Evolutionary conservation across 23 red algal species (phyloP), one percentile per base, ranked within the genome.

Genomic region (Gracilaria caudata): DNA sequence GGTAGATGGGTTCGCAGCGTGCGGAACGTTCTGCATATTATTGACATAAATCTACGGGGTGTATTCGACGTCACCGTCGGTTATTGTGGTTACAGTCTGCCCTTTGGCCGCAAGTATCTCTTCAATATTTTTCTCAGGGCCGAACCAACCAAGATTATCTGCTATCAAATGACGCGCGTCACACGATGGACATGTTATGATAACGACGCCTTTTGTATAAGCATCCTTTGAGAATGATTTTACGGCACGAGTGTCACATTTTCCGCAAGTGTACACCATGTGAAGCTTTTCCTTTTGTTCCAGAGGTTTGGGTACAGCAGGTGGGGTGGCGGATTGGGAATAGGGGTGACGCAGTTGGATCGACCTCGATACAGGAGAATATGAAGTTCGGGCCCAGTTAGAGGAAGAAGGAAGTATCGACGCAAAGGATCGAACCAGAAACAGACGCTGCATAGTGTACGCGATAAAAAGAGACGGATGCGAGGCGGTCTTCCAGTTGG

Each of bases 111-210:
- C 58, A 21, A 79, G 40, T 28, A 84, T 78, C 19, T 65, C 86
- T 29, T 88, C 75, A 35, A 90, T 78, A 19, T 90, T 83, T 30
- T 56, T 81, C 54, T 90, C 77, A 19, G 61, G 74, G 0, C 79
- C 86, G 58, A 89, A 95, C 93, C 93, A 95, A 34, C 93, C 93
- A 30, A 95, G 79, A 68, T 95, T 82, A 68, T 95, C 93, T 25
- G 93, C 93, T 33, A 95, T 86, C 8, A 95, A 33, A 54, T 95
- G 93, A n/a, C 78, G 93, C 17, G 78, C 85, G 14, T 89, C 44
- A 57, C 93, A 95, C 0, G 83, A 77, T 6, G 78, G 77, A 68
- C 93, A 95, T 23, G 41, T 58, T 9, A 90, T 61, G 36, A 95
- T 75, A 30, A 95, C 93, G 2, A 95, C 86, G 10, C 93, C 93